Base-by-base conservation (phyloP, 169 alveolate species). In the Plasmodium gonderi region DNA sequence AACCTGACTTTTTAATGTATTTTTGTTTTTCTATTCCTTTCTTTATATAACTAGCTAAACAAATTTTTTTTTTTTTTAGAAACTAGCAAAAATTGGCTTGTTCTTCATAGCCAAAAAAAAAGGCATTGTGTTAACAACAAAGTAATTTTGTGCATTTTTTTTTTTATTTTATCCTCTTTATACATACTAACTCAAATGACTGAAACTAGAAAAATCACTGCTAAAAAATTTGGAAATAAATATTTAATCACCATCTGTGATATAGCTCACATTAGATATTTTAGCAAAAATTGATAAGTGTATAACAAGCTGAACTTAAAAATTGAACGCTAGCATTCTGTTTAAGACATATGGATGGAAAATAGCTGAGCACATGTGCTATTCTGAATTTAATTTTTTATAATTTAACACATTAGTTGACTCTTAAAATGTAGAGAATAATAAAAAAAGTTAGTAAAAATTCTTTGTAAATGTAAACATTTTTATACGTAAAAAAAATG, bases 381-480 rank as follows among this genome's bases (percentile, higher is more conserved):
- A 75, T 75, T 75, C 81, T 3, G 45, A 36, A 23, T 60, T 60
- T 23, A 60, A 60, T 60, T 17, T 60, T 17, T 75, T 42, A 75
- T 40, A 75, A 40, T 75, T n/a, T 75, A 75, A n/a, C 72, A 60
- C 29, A 49, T 75, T 42, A 75, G 65, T 75, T 75, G 64, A 38
- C 29, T 75, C 65, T 74, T 20, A 60, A 40, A 75, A 36, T 75
- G 51, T 11, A 12, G 38, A 40, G 51, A 40, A 12, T 75, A 40
- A 12, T 75, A 17, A 75, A 75, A 75, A 75, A 36, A 75, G n/a
- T 75, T 23, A 40, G 9, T 42, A 75, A 75, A 40, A 75, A 17
- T 75, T 49, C 65, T 20, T 54, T 11, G 12, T 75, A 38, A 40
- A 42, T 75, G 29, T 38, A 40, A 75, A 31, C 51, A 40, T 75